Evolutionary conservation across 1,284 basidiomycete genomes (phyloP).

Genomic region (Leccinum pseudoinsigne): DNA sequence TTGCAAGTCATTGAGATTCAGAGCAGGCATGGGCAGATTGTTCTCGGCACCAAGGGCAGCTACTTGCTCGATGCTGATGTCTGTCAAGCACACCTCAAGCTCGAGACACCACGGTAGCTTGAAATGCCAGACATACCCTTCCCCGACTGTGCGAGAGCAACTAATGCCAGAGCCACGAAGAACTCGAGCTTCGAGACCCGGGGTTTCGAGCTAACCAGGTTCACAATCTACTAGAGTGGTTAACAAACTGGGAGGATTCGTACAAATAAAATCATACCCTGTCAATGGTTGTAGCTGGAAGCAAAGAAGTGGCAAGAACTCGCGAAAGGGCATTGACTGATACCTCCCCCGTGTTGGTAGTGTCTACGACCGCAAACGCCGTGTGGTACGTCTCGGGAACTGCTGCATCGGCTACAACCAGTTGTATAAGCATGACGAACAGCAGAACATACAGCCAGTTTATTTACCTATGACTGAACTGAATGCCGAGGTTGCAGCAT

Average conservation of each 20-base stretch:
- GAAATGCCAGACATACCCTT: constrained; percentile 51
- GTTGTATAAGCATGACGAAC: constrained; percentile 13
- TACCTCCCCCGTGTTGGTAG: constrained; percentile 64
- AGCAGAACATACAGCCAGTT: constrained; percentile 4
- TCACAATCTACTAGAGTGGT: constrained; percentile 64
- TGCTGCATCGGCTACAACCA: constrained; percentile 61
- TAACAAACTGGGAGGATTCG: constrained; percentile 6
- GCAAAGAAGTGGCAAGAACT: constrained; percentile 69
- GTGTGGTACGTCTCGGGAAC: constrained; percentile 78
- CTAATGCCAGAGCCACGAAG: constrained; percentile 84
- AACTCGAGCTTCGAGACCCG: constrained; percentile 85
- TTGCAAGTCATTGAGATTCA: constrained; percentile 61
- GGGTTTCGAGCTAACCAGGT: constrained; percentile 72
- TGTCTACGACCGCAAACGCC: constrained; percentile 73
- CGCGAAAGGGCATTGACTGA: constrained; percentile 82
- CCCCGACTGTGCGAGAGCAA: constrained; percentile 80
- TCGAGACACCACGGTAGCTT: constrained; percentile 5
- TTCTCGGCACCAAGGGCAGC: constrained; percentile 71
- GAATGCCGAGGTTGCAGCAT: constrained; percentile 52
- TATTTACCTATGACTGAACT: constrained; percentile 76
- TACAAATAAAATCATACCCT: constrained; percentile 48
- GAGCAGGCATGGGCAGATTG: constrained; percentile 64
- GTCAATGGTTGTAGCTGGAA: constrained; percentile 82
- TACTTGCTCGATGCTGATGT: constrained; percentile 80
- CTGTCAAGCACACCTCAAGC: constrained; percentile 38